These are phyloP conservation scores for Porogramme epimiltina DNA, from an alignment of 1,284 basidiomycete genomes.

Conservation along the genomic window DNA sequence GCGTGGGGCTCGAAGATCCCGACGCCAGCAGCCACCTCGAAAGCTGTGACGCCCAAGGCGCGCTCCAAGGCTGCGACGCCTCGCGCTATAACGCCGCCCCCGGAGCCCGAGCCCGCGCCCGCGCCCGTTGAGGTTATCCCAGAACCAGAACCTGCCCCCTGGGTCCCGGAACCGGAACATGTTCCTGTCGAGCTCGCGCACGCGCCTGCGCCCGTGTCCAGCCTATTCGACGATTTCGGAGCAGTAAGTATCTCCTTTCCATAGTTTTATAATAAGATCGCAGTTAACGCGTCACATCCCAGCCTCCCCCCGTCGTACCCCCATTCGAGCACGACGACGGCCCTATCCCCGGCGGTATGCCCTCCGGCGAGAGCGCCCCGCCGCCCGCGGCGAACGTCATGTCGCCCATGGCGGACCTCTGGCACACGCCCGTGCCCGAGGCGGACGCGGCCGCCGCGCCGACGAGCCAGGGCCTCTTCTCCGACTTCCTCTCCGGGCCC, in stretches of 20 bases:
- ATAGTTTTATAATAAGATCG: not conserved
- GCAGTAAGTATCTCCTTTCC: not conserved
- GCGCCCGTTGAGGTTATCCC: slow-evolving; percentile 1
- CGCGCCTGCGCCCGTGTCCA: not conserved
- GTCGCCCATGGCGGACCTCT: slow-evolving; percentile 24
- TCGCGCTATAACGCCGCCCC: slow-evolving; percentile 12
- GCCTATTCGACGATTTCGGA: slow-evolving; percentile 11
- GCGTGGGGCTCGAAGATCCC: slow-evolving; percentile 21
- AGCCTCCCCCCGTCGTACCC: slow-evolving; percentile 5
- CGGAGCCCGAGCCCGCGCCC: slow-evolving; percentile 10
- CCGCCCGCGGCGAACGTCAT: slow-evolving; percentile 10
- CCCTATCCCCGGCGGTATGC: slow-evolving; percentile 5
- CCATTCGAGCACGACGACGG: slow-evolving; percentile 9
- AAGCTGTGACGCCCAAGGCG: slow-evolving; percentile 22
- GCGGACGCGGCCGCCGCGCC: slow-evolving; percentile 8
- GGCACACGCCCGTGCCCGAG: slow-evolving; percentile 18
- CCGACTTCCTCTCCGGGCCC: slow-evolving; percentile 23
- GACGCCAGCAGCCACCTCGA: slow-evolving; percentile 24
- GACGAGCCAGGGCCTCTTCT: slow-evolving; percentile 23
- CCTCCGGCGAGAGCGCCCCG: not conserved
- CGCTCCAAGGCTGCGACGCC: slow-evolving; percentile 20
- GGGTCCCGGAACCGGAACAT: not conserved
- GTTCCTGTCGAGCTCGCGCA: slow-evolving; percentile 1
- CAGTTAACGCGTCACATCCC: not conserved
- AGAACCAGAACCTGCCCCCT: not conserved